Base-by-base conservation (phyloP, 768 basidiomycete genomes). In the Suillus subluteus region DNA sequence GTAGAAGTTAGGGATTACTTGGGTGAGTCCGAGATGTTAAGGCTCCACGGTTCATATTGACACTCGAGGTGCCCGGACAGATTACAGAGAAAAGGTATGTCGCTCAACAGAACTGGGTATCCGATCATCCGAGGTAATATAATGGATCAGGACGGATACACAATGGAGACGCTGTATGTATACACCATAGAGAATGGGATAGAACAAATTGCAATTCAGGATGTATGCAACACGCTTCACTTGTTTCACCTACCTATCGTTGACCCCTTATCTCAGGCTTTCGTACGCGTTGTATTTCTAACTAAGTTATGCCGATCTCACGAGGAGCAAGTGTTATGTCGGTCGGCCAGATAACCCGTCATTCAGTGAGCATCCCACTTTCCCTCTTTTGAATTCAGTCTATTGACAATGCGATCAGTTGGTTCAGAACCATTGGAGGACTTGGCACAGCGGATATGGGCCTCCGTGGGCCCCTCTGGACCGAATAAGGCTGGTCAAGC, bases 331-430 rank as follows among this genome's bases (percentile, higher is more conserved):
- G 88, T 92, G 94, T 66, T 98, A 97, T 73, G 93, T 98, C 8
- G 96, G 95, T 4, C 85, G 88, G 52, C 87, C 88, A 15, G 89
- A 94, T 68, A 98, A 97, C 69, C 93, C 94, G 0, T 95, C 94
- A 0, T 98, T 98, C 75, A 83, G 95, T 96, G 69, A 62, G 87
- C 73, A 12, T 5, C 32, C 4, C 52, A 15, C 41, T 38, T 23
- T 32, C 66, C n/a, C 26, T 30, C 55, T 16, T 66, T 52, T 3
- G 7, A 62, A 58, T 16, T 32, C 9, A 16, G 16, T 37, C 12
- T 8, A 11, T 12, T 61, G n/a, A 46, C 12, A 11, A 30, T 40
- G 4, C 9, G 8, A 4, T 62, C 67, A 96, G 96, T 95, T 58
- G 96, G 94, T 3, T 89, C 91, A 8, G 92, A 96, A 74, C 88